Base-by-base conservation (phyloP, 2,329 filamentous ascomycete species). In the Apiospora malaysiana region DNA sequence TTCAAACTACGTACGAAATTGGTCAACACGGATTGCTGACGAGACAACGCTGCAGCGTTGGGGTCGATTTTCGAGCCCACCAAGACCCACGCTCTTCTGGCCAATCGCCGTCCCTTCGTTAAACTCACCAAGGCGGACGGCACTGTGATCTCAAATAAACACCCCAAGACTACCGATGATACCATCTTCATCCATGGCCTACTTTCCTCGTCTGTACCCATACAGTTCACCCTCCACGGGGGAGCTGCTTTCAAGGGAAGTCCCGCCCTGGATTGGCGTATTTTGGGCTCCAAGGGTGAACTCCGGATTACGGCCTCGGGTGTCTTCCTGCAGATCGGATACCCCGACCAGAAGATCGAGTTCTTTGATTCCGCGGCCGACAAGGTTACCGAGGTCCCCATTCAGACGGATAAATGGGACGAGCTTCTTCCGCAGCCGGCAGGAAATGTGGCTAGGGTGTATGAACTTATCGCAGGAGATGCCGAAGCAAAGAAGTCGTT, bases 251-350 rank as follows among this genome's bases (percentile, higher is more conserved):
- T 59, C 51, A 59, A 59, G 16, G 51, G 51, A 7, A 18, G 6
- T 4, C 27, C 51, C 9, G 27, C 16, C 6, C 49, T 70, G 16
- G 49, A 66, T 25, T 70, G 68, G 68, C 37, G 68, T n/a, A 66
- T 70, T 8, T 25, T 70, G 37, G 68, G 68, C n/a, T 43, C 59
- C 37, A 47, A 45, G 40, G 68, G 68, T n/a, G 68, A 70, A 56
- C 49, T 70, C 6, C 32, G 32, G 14, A n/a, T 70, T 40, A 66
- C 68, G 18, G 68, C 51, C 10, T 43, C 32, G 5, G 68, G 68
- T 0, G 63, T 59, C 5, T 65, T 40, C 23, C 42, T 70, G 37
- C 68, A 70, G 51, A 66, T 65, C 9, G 68, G 51, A n/a, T 65
- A 43, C n/a, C 49, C 68, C 10, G 51, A 70, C 14, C 27, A 32